Conservation (phyloP, 345 rosid species). For the Lumnitzera littorea region DNA sequence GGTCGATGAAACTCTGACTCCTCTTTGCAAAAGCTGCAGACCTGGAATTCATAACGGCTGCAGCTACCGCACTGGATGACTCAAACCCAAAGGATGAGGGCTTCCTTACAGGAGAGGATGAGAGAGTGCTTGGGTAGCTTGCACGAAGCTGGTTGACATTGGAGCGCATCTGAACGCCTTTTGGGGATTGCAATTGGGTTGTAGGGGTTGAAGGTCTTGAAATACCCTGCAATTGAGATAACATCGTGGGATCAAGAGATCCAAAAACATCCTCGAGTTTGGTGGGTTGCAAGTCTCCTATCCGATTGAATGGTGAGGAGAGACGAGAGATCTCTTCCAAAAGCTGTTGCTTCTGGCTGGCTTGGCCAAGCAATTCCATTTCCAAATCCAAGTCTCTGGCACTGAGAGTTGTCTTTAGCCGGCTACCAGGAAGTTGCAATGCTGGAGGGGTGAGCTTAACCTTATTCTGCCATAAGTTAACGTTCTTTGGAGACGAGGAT, state of each 20-base stretch:
- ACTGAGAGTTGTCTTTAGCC: constrained; percentile 64
- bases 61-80: constrained; percentile 82
- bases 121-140: constrained; percentile 37
- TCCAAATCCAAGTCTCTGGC: constrained; percentile 75
- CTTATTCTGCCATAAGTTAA: constrained; percentile 78
- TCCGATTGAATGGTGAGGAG: constrained; percentile 45
- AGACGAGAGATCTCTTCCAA: constrained; percentile 64
- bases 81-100: constrained; percentile 53
- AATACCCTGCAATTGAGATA: constrained; percentile 48
- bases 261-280: constrained; percentile 64
- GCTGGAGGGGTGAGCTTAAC: constrained; percentile 59
- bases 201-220: constrained; percentile 31
- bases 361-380: constrained; percentile 59
- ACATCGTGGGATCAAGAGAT: constrained; percentile 46
- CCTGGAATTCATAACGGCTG: constrained; percentile 88
- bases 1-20: constrained; percentile 87
- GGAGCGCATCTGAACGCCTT: constrained; percentile 54
- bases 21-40: constrained; percentile 78
- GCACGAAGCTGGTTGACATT: constrained; percentile 62
- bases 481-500: constrained; percentile 65
- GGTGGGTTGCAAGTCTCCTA: constrained; percentile 40
- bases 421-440: constrained; percentile 75
- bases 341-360: constrained; percentile 33
- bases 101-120: constrained; percentile 56
- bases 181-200: constrained; percentile 61